Percentiles rank a stretch among this genome's conserved stretches.
Evolutionary conservation across 1,284 basidiomycete genomes (phyloP).

Genomic region (Cryptococcus floricola): DNA sequence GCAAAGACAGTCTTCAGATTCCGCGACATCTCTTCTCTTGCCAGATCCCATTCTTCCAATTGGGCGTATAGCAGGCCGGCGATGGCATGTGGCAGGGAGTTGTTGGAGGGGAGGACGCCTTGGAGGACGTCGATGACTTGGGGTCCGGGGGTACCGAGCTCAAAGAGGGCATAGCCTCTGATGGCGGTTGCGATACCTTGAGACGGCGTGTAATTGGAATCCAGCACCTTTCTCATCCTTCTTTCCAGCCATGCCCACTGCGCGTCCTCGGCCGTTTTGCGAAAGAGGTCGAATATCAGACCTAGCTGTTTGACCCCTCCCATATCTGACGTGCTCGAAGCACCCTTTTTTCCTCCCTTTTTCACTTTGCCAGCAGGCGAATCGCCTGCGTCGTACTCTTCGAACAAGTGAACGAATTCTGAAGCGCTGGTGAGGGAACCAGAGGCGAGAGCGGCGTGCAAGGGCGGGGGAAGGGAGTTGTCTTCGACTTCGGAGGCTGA

Average conservation of each 20-base stretch:
- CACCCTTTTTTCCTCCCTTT: neutral
- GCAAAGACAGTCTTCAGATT: slow-evolving; percentile 1
- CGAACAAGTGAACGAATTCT: neutral
- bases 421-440: neutral
- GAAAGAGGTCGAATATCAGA: slow-evolving; percentile 11
- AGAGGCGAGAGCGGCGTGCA: neutral
- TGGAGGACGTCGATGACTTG: slow-evolving; percentile 3
- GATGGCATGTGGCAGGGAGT: slow-evolving; percentile 8
- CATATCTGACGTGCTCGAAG: neutral
- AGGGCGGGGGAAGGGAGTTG: neutral
- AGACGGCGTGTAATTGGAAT: neutral
- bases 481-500: neutral
- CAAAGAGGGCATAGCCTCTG: slow-evolving; percentile 9
- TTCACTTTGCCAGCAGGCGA: neutral
- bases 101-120: neutral
- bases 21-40: slow-evolving; percentile 6
- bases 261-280: slow-evolving; percentile 5
- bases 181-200: slow-evolving; percentile 1
- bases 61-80: slow-evolving; percentile 5
- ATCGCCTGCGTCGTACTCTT: neutral
- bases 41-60: slow-evolving; percentile 10
- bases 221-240: slow-evolving; percentile 1
- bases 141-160: neutral
- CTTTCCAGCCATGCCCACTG: slow-evolving; percentile 16
- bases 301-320: neutral